phyloP scores from a whole-genome alignment of 176 grass and related monocot species.

The Canna indica region DNA sequence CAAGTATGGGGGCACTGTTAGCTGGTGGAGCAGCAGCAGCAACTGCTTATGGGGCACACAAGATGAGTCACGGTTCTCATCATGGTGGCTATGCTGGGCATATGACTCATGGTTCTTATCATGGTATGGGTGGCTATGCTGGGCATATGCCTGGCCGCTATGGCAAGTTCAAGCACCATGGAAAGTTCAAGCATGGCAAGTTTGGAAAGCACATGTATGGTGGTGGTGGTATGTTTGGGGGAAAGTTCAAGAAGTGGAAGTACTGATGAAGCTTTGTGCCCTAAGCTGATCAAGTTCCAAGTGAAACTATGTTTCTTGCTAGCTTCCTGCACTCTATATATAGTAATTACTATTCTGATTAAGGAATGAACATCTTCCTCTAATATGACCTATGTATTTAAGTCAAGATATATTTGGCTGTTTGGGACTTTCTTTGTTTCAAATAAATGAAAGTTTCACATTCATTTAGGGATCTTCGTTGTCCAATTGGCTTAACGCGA shows the following conservation, averaged over 20 bases:
- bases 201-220: neutral
- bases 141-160: conserved; percentile 2
- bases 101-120: neutral
- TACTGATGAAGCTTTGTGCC: neutral
- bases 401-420: too few relatives aligned
- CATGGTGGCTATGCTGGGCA: too few relatives aligned
- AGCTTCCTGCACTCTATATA: neutral
- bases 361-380: neutral
- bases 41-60: conserved; percentile 4
- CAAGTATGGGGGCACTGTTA: neutral
- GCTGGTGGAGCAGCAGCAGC: neutral
- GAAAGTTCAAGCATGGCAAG: conserved; percentile 6
- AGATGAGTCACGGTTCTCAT: neutral
- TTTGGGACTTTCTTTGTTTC: too few relatives aligned
- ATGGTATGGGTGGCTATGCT: neutral
- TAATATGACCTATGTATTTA: too few relatives aligned
- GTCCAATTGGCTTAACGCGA: too few relatives aligned
- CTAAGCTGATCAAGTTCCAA: neutral
- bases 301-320: neutral
- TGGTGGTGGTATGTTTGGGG: neutral
- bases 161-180: conserved; percentile 7
- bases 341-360: neutral
- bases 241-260: conserved; percentile 14
- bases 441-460: too few relatives aligned
- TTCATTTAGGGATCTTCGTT: too few relatives aligned